phyloP scores from a whole-genome alignment of 2,329 filamentous ascomycete genomes.

The Didymella segeticola region DNA sequence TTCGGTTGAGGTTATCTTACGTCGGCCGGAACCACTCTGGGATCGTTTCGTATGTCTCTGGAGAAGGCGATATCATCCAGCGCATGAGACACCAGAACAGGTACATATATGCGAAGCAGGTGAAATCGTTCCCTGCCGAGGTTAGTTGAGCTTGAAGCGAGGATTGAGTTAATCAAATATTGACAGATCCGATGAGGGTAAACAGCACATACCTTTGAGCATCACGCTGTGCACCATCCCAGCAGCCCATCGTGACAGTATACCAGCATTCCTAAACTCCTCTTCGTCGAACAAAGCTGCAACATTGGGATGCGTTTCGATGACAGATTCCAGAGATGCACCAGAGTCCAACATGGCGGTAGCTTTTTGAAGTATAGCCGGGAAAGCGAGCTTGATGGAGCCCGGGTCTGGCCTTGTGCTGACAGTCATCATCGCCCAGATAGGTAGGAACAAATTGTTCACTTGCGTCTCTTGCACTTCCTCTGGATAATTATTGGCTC shows the following conservation, averaged over 20 bases:
- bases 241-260: constrained; percentile 30
- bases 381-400: constrained; percentile 19
- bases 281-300: constrained; percentile 30
- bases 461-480: constrained; percentile 19
- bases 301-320: constrained; percentile 32
- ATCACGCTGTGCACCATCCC: constrained; percentile 30
- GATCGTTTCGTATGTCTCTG: constrained; percentile 30
- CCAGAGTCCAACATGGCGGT: constrained; percentile 22
- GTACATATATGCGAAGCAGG: constrained; percentile 35
- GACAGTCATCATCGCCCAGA: constrained; percentile 35
- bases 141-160: too few relatives aligned
- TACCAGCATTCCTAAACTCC: constrained; percentile 24
- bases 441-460: constrained; percentile 29
- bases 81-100: constrained; percentile 32
- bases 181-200: not conserved
- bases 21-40: constrained; percentile 36
- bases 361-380: constrained; percentile 21
- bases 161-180: too few relatives aligned
- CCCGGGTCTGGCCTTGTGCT: constrained; percentile 31
- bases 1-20: constrained; percentile 7
- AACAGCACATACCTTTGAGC: constrained; percentile 22
- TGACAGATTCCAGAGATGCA: constrained; percentile 14
- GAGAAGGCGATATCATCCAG: constrained; percentile 36
- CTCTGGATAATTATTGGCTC: constrained; percentile 17
- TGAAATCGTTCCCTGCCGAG: constrained; percentile 29